Evolutionary conservation across 169 alveolate species (phyloP).

Genomic region (Cryptosporidium ubiquitum): DNA sequence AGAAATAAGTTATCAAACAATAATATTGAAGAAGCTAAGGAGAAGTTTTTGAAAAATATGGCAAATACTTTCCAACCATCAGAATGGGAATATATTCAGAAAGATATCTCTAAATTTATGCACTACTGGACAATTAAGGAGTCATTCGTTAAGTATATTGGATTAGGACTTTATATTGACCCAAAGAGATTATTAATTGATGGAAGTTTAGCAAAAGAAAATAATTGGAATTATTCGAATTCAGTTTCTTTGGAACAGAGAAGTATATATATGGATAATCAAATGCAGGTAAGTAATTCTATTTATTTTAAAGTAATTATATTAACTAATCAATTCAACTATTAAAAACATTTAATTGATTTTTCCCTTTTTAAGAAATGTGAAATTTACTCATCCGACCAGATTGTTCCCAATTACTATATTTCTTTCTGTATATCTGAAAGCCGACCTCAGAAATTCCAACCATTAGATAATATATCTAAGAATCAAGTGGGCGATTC

Average conservation of each 20-base stretch:
- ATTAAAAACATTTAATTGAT: background rate
- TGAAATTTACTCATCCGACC: slow-evolving; percentile 6
- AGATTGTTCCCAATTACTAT: slow-evolving; percentile 1
- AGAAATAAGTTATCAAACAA: background rate
- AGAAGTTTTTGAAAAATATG: slow-evolving; percentile 34
- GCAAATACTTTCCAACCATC: slow-evolving; percentile 5
- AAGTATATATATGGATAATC: slow-evolving; percentile 8
- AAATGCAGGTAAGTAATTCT: slow-evolving; percentile 34
- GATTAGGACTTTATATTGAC: slow-evolving; percentile 62
- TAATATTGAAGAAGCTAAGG: background rate
- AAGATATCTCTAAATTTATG: slow-evolving; percentile 60
- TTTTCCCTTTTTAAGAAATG: background rate
- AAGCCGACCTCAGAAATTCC: background rate
- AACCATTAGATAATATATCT: background rate
- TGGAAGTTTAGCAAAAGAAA: background rate
- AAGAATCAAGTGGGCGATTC: background rate
- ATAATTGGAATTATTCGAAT: background rate
- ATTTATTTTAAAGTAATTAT: background rate
- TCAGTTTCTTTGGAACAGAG: background rate
- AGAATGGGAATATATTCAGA: slow-evolving; percentile 58
- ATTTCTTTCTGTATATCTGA: slow-evolving; percentile 45
- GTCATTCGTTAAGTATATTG: slow-evolving; percentile 65
- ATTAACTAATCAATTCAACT: background rate
- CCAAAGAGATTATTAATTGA: slow-evolving; percentile 43
- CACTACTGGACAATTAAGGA: slow-evolving; percentile 75